Evolutionary conservation across 2,329 filamentous ascomycete genomes (phyloP).

Genomic region (Pseudocercospora cruenta): DNA sequence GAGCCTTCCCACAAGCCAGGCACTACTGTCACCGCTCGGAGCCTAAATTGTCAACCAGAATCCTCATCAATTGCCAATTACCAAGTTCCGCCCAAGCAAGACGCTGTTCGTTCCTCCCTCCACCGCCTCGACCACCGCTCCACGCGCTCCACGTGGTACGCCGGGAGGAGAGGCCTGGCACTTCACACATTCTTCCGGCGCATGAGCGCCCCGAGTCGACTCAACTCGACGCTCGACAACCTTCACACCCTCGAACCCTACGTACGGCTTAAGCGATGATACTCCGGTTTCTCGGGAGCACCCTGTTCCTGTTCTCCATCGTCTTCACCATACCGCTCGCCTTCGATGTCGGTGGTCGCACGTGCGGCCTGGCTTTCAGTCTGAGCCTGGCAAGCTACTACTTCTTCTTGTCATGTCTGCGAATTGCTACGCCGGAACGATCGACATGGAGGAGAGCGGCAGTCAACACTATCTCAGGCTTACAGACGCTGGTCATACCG

Average conservation of each 20-base stretch:
- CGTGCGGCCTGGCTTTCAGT: constrained; percentile 92
- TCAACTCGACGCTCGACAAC: constrained; percentile 5
- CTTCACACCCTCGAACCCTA: constrained; percentile 13
- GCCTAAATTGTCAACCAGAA: constrained; percentile 6
- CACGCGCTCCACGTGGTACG: constrained; percentile 12
- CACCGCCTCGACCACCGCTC: neutral
- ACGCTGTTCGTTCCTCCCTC: neutral
- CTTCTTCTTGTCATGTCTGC: constrained; percentile 80
- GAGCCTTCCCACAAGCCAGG: constrained; percentile 6
- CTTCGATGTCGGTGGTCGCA: constrained; percentile 95
- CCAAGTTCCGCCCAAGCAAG: neutral
- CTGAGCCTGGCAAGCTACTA: constrained; percentile 88
- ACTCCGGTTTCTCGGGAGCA: constrained; percentile 53
- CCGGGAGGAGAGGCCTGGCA: neutral
- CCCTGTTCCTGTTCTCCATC: constrained; percentile 81
- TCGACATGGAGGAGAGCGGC: constrained; percentile 76
- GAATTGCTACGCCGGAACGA: constrained; percentile 76
- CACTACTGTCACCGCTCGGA: constrained; percentile 9
- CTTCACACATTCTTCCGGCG: constrained; percentile 16
- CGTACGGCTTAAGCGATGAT: constrained; percentile 41
- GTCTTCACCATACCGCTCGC: constrained; percentile 94
- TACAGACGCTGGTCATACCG: constrained; percentile 87
- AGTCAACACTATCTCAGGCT: constrained; percentile 69
- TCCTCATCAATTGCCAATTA: neutral
- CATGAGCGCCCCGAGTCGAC: constrained; percentile 23